Conservation (phyloP, 257 asterid genomes). For the Primulina tabacum region DNA sequence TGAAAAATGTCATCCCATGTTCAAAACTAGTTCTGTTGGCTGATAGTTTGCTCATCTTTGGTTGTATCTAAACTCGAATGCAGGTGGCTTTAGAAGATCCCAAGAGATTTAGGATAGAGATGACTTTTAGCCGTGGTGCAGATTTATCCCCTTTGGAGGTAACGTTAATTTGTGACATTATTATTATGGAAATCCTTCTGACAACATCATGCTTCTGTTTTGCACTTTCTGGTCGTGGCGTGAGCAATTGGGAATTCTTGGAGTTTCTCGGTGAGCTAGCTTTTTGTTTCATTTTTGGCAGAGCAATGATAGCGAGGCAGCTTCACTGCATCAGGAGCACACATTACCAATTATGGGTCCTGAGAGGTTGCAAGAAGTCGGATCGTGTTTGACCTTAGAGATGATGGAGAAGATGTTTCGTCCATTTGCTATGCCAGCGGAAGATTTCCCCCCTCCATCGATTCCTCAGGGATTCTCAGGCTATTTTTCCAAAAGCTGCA, state of each 20-base stretch:
- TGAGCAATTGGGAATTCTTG: background rate
- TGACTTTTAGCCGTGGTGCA: constrained; percentile 91
- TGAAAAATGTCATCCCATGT: background rate
- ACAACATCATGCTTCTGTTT: constrained; percentile 7
- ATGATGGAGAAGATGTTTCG: constrained; percentile 79
- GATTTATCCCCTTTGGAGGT: constrained; percentile 92
- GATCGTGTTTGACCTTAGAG: constrained; percentile 66
- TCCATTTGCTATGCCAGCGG: constrained; percentile 91
- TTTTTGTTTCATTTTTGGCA: constrained; percentile 30
- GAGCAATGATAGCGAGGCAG: constrained; percentile 64
- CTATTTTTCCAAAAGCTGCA: constrained; percentile 88
- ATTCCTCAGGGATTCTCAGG: constrained; percentile 88
- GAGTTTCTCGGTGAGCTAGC: background rate
- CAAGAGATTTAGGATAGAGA: constrained; percentile 72
- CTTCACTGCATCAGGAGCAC: constrained; percentile 80
- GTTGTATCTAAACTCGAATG: constrained; percentile 5
- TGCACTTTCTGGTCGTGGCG: background rate
- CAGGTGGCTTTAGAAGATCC: constrained; percentile 89
- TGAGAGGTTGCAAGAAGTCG: constrained; percentile 83
- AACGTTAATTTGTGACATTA: constrained; percentile 18
- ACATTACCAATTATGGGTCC: constrained; percentile 90
- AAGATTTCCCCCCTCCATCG: constrained; percentile 86
- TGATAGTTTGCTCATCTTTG: background rate
- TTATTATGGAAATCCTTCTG: background rate
- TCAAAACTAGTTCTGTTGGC: background rate